These are phyloP conservation scores for Aspergillus arachidicola DNA, from an alignment of 2,329 filamentous ascomycete species.

Conservation along the genomic window DNA sequence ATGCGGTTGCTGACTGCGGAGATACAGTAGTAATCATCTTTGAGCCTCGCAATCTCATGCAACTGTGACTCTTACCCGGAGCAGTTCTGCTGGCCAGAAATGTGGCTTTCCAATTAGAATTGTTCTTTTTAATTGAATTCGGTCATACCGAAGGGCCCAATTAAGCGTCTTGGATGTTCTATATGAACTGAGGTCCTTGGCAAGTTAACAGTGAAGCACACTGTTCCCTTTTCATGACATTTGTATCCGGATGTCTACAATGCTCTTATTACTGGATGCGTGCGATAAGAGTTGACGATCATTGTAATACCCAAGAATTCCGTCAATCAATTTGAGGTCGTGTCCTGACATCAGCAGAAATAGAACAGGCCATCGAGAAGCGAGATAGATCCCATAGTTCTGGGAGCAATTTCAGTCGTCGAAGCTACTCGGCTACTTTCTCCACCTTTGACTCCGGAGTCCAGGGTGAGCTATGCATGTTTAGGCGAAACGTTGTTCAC, in stretches of 20 bases:
- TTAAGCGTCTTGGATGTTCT: not conserved
- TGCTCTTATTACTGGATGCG: no score
- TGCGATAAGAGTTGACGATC: no score
- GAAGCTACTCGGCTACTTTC: not conserved
- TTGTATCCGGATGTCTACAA: no score
- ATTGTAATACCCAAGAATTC: no score
- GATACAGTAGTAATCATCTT: not conserved
- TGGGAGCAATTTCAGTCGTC: not conserved
- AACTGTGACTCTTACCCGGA: not conserved
- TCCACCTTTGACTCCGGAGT: not conserved
- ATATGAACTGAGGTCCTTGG: not conserved
- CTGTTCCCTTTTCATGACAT: no score
- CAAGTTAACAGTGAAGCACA: not conserved
- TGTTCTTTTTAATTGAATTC: not conserved
- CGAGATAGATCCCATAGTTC: no score
- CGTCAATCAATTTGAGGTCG: no score
- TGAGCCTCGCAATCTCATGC: not conserved
- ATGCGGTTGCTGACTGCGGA: not conserved
- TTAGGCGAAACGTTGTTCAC: not conserved
- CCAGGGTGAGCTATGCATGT: not conserved
- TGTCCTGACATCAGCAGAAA: no score
- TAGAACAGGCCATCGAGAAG: no score
- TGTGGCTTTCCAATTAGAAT: not conserved
- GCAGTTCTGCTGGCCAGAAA: not conserved
- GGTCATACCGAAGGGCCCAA: not conserved